phyloP scores from a whole-genome alignment of 179 eudicot genomes.

The Spinacia oleracea region DNA sequence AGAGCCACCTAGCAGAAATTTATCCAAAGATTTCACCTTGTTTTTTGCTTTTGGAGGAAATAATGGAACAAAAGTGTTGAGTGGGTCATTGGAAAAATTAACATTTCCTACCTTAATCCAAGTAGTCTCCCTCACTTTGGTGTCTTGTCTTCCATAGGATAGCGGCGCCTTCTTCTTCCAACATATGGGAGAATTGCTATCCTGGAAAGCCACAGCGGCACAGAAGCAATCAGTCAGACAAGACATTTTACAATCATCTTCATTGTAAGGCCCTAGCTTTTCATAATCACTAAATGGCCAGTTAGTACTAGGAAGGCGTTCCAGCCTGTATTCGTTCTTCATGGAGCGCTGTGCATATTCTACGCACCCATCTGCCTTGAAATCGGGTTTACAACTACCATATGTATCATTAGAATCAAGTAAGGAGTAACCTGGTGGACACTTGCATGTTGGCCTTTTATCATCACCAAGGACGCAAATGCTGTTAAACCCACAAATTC shows the following conservation, averaged over 20 bases:
- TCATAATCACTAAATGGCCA: constrained; percentile 43
- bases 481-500: constrained; percentile 43
- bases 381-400: constrained; percentile 42
- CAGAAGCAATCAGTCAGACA: constrained; percentile 51
- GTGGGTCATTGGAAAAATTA: neutral
- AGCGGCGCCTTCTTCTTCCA: constrained; percentile 49
- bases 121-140: neutral
- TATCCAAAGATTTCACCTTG: neutral
- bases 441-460: constrained; percentile 29
- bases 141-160: constrained; percentile 36
- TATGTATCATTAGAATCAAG: constrained; percentile 33
- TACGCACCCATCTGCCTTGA: constrained; percentile 16
- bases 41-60: neutral
- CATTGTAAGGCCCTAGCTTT: constrained; percentile 15
- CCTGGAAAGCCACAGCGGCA: constrained; percentile 30
- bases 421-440: constrained; percentile 36
- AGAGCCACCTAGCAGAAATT: constrained; percentile 13
- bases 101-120: constrained; percentile 35
- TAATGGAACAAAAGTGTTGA: neutral
- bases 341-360: neutral
- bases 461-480: constrained; percentile 28
- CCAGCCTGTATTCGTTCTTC: constrained; percentile 18
- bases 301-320: constrained; percentile 21
- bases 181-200: constrained; percentile 11
- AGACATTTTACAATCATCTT: constrained; percentile 32